Conservation (phyloP, 495 filamentous ascomycete species). For the Penicillium taxi region DNA sequence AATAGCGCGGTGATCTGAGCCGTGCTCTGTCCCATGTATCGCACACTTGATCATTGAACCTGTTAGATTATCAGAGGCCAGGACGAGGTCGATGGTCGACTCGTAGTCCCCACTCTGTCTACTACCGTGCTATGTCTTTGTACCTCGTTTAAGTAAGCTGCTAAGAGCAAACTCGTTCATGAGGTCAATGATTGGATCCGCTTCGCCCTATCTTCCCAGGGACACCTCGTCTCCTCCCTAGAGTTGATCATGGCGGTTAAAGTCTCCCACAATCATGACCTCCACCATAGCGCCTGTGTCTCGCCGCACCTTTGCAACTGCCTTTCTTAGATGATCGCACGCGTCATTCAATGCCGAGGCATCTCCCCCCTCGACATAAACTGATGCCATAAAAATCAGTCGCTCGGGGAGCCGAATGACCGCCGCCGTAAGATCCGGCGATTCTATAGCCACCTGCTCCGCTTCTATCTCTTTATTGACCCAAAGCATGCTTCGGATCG, state of each 20-base stretch:
- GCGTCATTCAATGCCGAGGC: slow-evolving; percentile 5
- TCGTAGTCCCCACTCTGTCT: slow-evolving; percentile 16
- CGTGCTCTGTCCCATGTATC: slow-evolving; percentile 21
- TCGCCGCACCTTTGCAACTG: slow-evolving; percentile 9
- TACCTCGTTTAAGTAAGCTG: slow-evolving; percentile 26
- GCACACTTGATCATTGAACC: slow-evolving; percentile 18
- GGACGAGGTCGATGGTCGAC: slow-evolving; percentile 23
- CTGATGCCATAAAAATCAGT: slow-evolving; percentile 18
- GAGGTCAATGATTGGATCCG: slow-evolving; percentile 27
- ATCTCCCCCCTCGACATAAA: slow-evolving; percentile 18
- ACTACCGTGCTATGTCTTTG: slow-evolving; percentile 20
- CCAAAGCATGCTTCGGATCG: slow-evolving; percentile 27
- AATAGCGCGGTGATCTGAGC: slow-evolving; percentile 29
- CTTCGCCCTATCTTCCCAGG: slow-evolving; percentile 24
- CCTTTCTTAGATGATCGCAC: slow-evolving; percentile 10
- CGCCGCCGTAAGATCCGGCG: slow-evolving; percentile 22
- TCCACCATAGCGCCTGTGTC: slow-evolving; percentile 12
- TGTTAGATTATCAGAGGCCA: slow-evolving; percentile 15
- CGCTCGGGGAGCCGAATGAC: slow-evolving; percentile 15
- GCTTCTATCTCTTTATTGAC: slow-evolving; percentile 21
- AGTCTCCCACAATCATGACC: slow-evolving; percentile 24
- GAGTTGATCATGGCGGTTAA: slow-evolving; percentile 30
- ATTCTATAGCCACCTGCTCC: slow-evolving; percentile 19
- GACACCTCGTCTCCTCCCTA: slow-evolving; percentile 31
- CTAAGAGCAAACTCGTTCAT: slow-evolving; percentile 23